Evolutionary conservation across 2,329 filamentous ascomycete species (phyloP).

Genomic region (Ophiosphaerella herpotricha): DNA sequence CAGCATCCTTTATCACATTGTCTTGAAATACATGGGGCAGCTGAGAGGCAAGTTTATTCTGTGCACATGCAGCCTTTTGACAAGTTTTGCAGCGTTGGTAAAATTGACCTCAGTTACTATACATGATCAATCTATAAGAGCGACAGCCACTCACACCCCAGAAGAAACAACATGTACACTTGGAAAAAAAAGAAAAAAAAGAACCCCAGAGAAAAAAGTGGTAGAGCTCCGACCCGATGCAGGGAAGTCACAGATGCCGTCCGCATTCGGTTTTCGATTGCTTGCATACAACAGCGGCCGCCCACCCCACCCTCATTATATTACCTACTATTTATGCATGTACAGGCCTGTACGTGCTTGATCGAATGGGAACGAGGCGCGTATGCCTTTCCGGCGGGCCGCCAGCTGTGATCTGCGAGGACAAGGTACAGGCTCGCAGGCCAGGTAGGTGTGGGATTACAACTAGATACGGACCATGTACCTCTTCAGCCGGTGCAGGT

Average conservation of each 20-base stretch:
- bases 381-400: constrained; percentile 39
- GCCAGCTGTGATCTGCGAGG: constrained; percentile 44
- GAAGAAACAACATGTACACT: neutral
- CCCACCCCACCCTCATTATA: constrained; percentile 25
- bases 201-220: neutral
- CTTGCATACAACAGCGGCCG: constrained; percentile 30
- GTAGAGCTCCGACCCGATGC: constrained; percentile 17
- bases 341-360: constrained; percentile 29
- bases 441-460: constrained; percentile 34
- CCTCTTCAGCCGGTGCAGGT: constrained; percentile 44
- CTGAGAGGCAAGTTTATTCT: neutral
- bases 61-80: neutral
- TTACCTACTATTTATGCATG: constrained; percentile 33
- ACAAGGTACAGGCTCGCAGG: constrained; percentile 40
- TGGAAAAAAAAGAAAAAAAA: neutral
- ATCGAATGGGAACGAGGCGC: constrained; percentile 31
- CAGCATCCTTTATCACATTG: constrained; percentile 11
- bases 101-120: too few relatives aligned
- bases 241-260: constrained; percentile 25
- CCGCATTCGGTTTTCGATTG: constrained; percentile 29
- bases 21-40: neutral
- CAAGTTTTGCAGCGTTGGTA: neutral
- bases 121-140: too few relatives aligned
- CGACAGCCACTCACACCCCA: too few relatives aligned
- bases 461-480: constrained; percentile 38